phyloP scores from a whole-genome alignment of 164 flowering plant genomes.

The Piper betle region DNA sequence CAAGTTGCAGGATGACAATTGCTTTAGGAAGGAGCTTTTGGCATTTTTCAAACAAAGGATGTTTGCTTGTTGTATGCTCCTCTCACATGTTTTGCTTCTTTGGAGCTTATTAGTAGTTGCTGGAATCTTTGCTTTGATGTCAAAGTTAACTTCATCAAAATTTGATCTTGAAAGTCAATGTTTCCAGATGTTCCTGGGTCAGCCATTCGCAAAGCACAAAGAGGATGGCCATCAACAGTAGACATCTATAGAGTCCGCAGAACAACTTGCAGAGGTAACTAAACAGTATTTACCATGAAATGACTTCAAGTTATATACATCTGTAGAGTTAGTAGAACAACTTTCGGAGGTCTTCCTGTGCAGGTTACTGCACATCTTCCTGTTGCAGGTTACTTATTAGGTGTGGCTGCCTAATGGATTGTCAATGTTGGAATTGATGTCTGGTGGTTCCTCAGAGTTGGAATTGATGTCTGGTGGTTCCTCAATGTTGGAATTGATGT shows the following conservation, averaged over 20 bases:
- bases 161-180: neutral
- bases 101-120: neutral
- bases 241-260: slow-evolving; percentile 53
- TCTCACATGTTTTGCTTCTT: neutral
- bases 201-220: slow-evolving; percentile 61
- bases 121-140: neutral
- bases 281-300: neutral
- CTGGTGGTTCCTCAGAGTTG: slow-evolving; percentile 26
- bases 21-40: no score
- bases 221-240: slow-evolving; percentile 44
- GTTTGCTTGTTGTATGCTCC: no score
- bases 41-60: no score
- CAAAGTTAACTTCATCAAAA: neutral
- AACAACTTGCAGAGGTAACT: slow-evolving; percentile 76
- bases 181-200: slow-evolving; percentile 77
- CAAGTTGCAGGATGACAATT: no score
- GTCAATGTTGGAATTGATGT: slow-evolving; percentile 73
- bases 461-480: no score
- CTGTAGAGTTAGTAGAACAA: slow-evolving; percentile 55
- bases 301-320: slow-evolving; percentile 21
- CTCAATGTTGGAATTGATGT: no score
- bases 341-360: no score
- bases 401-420: slow-evolving; percentile 74
- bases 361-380: slow-evolving; percentile 29
- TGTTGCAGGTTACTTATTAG: slow-evolving; percentile 65